Base-by-base conservation (phyloP, 2,329 filamentous ascomycete genomes). In the Claviceps digitariae region DNA sequence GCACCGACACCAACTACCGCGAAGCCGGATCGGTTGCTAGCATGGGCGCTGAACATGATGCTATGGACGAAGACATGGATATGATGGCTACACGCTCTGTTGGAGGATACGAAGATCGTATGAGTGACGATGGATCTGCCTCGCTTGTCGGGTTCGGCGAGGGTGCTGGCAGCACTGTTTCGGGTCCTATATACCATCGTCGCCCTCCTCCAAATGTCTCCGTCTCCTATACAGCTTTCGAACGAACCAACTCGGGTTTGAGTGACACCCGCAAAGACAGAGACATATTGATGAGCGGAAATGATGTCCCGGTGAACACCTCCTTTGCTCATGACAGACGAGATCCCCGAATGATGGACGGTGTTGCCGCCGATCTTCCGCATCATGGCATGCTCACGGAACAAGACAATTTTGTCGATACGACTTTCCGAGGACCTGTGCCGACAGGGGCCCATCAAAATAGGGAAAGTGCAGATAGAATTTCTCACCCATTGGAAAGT, bases 61-160 rank as follows among this genome's bases (percentile, higher is more conserved):
- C 72, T 27, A 79, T 80, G 74, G 77, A 82, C 51, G 72, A 78
- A 49, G 76, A 79, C 55, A 66, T 73, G 17, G 72, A 75, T 36
- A 70, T 69, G 48, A 57, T 74, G 53, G 67, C 70, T 2, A 71
- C 65, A 36, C 72, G 71, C 17, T 79, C 75, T 40, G 69, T 74
- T 2, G 72, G 72, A 21, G 76, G 72, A 4, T 78, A 72, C 55
- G 77, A 81, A 56, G 86, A 88, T 59, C 87, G 86, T 55, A 85
- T 93, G 77, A 91, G 87, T 61, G 90, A 95, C 61, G 89, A 95
- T 62, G 86, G 84, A 8, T 84, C 83, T 51, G 87, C 84, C 2
- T 91, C 86, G 57, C 75, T 96, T 6, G 91, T 96, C 10, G 91
- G 86, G 0, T 96, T 96, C 61, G 91, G 91, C 50, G 90, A 96